These are phyloP conservation scores for Aspergillus sp. DNA, from an alignment of 2,329 filamentous ascomycete genomes.

Conservation along the genomic window DNA sequence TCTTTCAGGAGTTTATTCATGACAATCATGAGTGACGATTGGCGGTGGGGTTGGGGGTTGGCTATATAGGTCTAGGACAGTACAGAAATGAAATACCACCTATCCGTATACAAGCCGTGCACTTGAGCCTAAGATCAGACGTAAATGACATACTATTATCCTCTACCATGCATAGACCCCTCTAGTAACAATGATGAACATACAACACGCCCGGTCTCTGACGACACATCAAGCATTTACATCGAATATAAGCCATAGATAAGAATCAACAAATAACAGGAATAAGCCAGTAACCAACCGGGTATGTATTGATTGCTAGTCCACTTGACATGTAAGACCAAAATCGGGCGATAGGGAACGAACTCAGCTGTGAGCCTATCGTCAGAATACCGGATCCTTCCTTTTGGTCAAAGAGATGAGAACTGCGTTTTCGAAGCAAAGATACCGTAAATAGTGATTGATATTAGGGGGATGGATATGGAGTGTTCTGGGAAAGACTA, in stretches of 20 bases:
- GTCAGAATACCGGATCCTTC: too few species aligned
- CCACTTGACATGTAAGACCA: too few species aligned
- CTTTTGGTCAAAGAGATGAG: too few species aligned
- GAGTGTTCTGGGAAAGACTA: constrained; percentile 5
- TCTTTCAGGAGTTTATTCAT: neutral
- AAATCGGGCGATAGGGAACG: too few species aligned
- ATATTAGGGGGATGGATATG: neutral
- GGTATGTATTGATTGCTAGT: neutral
- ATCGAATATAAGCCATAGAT: neutral
- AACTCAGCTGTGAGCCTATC: too few species aligned
- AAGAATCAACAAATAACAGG: neutral
- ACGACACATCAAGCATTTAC: constrained; percentile 5
- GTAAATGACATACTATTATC: neutral
- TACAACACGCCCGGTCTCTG: too few species aligned
- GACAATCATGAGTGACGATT: neutral
- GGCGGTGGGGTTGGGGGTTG: neutral
- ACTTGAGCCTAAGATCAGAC: neutral
- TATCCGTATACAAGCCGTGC: neutral
- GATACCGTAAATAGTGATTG: neutral
- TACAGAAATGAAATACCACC: neutral
- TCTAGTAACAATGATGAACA: too few species aligned
- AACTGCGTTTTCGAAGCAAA: neutral
- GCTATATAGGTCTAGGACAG: neutral
- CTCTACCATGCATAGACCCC: neutral
- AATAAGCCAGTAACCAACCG: constrained; percentile 2